These are phyloP conservation scores for Hypoxylon lenormandii DNA, from an alignment of 495 filamentous ascomycete genomes.

Conservation along the genomic window DNA sequence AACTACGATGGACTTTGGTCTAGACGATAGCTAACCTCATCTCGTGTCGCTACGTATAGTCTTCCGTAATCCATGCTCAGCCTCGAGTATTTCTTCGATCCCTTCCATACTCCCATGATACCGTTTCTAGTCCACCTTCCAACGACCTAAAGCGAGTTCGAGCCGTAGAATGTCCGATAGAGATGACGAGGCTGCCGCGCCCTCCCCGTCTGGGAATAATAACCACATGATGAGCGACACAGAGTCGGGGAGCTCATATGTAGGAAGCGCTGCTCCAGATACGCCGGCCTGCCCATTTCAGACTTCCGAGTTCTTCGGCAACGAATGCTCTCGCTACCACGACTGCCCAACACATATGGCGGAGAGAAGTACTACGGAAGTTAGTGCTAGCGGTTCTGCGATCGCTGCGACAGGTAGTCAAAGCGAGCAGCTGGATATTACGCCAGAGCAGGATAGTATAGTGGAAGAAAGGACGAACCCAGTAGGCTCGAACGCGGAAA, in stretches of 20 bases:
- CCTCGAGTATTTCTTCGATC: background rate
- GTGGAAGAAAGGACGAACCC: background rate
- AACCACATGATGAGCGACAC: conserved; percentile 19
- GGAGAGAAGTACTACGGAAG: conserved; percentile 28
- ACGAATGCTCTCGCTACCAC: conserved; percentile 59
- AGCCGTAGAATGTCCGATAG: conserved; percentile 33
- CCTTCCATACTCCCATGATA: conserved; percentile 25
- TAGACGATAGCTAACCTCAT: conserved; percentile 22
- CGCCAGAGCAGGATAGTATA: background rate
- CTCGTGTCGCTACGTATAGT: conserved; percentile 1
- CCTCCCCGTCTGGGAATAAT: conserved; percentile 6
- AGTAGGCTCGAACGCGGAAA: conserved; percentile 1
- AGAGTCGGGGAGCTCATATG: conserved; percentile 33
- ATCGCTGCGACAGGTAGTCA: background rate
- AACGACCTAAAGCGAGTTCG: conserved; percentile 25
- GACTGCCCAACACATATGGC: conserved; percentile 59
- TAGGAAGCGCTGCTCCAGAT: conserved; percentile 12
- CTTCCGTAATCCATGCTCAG: background rate
- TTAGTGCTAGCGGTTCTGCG: background rate
- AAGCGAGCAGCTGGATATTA: background rate
- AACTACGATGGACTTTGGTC: background rate
- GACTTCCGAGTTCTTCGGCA: conserved; percentile 50
- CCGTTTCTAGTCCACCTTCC: conserved; percentile 2
- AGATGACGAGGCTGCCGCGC: background rate
- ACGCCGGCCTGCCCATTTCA: conserved; percentile 50